Percentiles rank a stretch among this genome's conserved stretches.
Evolutionary conservation across 768 basidiomycete genomes (phyloP).

Genomic region (Trametes cingulata): DNA sequence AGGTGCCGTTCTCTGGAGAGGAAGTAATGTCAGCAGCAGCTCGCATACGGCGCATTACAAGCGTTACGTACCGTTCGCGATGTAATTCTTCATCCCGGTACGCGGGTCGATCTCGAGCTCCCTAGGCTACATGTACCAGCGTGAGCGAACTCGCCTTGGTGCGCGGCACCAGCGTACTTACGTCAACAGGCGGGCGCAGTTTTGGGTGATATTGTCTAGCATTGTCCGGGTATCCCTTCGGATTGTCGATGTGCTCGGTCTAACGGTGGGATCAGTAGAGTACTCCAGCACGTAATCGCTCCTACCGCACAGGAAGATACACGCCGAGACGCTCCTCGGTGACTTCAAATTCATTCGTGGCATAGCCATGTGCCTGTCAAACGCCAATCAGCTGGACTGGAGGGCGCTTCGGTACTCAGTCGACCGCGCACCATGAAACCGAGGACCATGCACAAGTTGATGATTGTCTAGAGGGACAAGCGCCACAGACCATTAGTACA

Average conservation of each 20-base stretch:
- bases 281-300: background rate
- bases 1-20: constrained; percentile 59
- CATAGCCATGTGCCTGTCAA: constrained; percentile 72
- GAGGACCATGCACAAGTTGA: constrained; percentile 87
- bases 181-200: constrained; percentile 82
- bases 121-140: constrained; percentile 65
- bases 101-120: constrained; percentile 84
- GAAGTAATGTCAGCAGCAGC: background rate
- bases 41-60: background rate
- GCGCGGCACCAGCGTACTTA: constrained; percentile 35
- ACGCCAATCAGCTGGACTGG: background rate
- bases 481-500: too few relatives aligned
- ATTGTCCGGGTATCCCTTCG: constrained; percentile 88
- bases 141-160: too few relatives aligned
- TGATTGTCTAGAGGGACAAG: constrained; percentile 61
- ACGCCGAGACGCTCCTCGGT: constrained; percentile 79
- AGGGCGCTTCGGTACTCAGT: background rate
- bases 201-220: constrained; percentile 73
- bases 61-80: constrained; percentile 63
- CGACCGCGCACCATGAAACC: constrained; percentile 73
- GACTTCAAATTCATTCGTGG: constrained; percentile 84
- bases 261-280: constrained; percentile 25
- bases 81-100: constrained; percentile 96
- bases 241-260: constrained; percentile 92
- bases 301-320: constrained; percentile 72